phyloP scores from a whole-genome alignment of 306 rosid species.

The Pyrus bretschneideri region DNA sequence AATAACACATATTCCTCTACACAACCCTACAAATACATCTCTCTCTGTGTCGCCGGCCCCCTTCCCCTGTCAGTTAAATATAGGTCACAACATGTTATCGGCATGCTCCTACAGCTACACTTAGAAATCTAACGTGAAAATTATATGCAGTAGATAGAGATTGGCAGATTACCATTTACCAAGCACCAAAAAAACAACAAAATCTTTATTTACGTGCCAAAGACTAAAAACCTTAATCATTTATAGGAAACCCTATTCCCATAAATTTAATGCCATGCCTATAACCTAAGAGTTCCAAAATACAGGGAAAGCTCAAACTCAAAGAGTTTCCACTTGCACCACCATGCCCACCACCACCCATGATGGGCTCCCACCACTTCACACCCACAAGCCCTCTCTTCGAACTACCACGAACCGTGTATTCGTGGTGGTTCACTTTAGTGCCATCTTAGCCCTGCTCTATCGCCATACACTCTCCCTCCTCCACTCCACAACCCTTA shows the following conservation, averaged over 20 bases:
- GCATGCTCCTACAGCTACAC: too few relatives aligned
- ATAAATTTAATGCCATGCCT: neutral
- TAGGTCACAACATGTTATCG: too few relatives aligned
- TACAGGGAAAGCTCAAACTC: neutral
- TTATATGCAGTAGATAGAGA: too few relatives aligned
- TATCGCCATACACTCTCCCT: conserved; percentile 21
- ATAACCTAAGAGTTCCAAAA: neutral
- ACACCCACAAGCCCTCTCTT: conserved; percentile 5
- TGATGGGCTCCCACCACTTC: conserved; percentile 9
- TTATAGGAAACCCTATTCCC: neutral
- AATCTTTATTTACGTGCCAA: too few relatives aligned
- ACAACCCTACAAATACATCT: too few relatives aligned
- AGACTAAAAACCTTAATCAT: neutral
- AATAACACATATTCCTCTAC: too few relatives aligned
- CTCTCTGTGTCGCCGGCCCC: too few relatives aligned
- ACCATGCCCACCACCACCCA: neutral
- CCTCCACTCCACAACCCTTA: conserved; percentile 1
- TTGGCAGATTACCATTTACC: too few relatives aligned
- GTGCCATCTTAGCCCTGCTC: conserved; percentile 24
- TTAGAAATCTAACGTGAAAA: too few relatives aligned
- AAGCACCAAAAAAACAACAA: too few relatives aligned
- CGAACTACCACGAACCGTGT: conserved; percentile 19
- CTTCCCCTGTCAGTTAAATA: too few relatives aligned
- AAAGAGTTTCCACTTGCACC: neutral
- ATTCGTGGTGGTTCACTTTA: conserved; percentile 13